Conservation (phyloP, 2,329 filamentous ascomycete genomes). For the Alternaria longipes region DNA sequence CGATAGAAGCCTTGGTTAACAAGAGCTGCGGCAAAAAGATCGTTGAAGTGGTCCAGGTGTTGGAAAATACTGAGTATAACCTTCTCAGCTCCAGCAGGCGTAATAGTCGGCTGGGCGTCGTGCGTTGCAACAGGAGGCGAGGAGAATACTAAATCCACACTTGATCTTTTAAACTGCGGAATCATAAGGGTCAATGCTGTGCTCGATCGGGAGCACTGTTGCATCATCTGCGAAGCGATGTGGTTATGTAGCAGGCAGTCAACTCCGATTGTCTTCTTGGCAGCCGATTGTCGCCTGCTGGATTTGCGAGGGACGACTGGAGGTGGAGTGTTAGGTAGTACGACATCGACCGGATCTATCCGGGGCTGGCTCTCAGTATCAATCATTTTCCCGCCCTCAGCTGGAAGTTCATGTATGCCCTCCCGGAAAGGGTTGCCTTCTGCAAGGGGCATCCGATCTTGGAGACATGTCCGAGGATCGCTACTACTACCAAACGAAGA, state of each 20-base stretch:
- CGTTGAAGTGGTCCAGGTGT: constrained; percentile 59
- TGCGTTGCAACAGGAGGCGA: constrained; percentile 31
- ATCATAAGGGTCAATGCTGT: constrained; percentile 38
- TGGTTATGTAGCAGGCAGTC: constrained; percentile 40
- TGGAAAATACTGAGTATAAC: constrained; percentile 63
- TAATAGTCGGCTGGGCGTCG: constrained; percentile 46
- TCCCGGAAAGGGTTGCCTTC: constrained; percentile 36
- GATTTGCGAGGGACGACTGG: constrained; percentile 54
- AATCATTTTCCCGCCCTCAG: constrained; percentile 6
- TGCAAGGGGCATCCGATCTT: constrained; percentile 30
- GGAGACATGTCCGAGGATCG: constrained; percentile 50
- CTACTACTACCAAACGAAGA: constrained; percentile 49
- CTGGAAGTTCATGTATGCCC: constrained; percentile 23
- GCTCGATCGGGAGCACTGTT: constrained; percentile 26
- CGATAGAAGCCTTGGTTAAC: constrained; percentile 66
- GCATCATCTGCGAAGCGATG: constrained; percentile 42
- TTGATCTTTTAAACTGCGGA: constrained; percentile 31
- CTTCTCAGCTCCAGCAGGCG: constrained; percentile 56
- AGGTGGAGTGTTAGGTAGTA: constrained; percentile 22
- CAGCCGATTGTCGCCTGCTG: constrained; percentile 50
- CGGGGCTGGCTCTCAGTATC: constrained; percentile 17
- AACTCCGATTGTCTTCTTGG: constrained; percentile 28
- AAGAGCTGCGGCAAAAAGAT: constrained; percentile 64
- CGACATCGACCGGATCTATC: constrained; percentile 22
- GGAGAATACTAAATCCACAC: constrained; percentile 33